Conservation (phyloP, 495 filamentous ascomycete species). For the Copromyces sp. region DNA sequence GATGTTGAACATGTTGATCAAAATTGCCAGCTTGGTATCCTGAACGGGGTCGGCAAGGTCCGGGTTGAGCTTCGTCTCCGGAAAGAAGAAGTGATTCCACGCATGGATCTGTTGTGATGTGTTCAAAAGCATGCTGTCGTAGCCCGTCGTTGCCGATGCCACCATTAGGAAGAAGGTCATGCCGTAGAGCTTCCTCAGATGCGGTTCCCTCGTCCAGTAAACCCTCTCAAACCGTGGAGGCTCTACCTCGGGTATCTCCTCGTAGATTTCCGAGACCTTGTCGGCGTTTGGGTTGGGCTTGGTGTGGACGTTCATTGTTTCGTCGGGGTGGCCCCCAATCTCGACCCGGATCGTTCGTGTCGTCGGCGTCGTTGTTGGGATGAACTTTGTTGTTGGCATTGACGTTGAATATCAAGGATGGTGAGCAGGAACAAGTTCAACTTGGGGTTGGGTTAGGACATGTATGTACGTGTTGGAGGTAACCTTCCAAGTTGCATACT, state of each 20-base stretch:
- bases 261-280: conserved; percentile 17
- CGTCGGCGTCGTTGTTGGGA: not conserved
- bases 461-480: not conserved
- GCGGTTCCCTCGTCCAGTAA: conserved; percentile 48
- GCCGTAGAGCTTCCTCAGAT: conserved; percentile 50
- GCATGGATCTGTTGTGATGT: conserved; percentile 45
- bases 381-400: not conserved
- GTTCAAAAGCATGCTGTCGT: conserved; percentile 54
- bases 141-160: conserved; percentile 55
- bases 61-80: no score
- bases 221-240: conserved; percentile 48
- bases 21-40: conserved; percentile 47
- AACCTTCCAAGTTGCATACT: not conserved
- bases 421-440: not conserved
- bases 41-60: conserved; percentile 23
- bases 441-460: not conserved
- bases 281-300: conserved; percentile 4
- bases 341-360: not conserved
- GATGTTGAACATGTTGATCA: conserved; percentile 61
- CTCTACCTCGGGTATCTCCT: conserved; percentile 34
- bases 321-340: not conserved
- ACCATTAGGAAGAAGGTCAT: conserved; percentile 46
- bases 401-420: not conserved
- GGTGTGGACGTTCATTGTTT: not conserved
- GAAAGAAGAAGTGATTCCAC: conserved; percentile 44